A percentile compares a stretch with the other conserved stretches of the same genome.
phyloP scores from a whole-genome alignment of 768 basidiomycete genomes.

The Mycena crocata region DNA sequence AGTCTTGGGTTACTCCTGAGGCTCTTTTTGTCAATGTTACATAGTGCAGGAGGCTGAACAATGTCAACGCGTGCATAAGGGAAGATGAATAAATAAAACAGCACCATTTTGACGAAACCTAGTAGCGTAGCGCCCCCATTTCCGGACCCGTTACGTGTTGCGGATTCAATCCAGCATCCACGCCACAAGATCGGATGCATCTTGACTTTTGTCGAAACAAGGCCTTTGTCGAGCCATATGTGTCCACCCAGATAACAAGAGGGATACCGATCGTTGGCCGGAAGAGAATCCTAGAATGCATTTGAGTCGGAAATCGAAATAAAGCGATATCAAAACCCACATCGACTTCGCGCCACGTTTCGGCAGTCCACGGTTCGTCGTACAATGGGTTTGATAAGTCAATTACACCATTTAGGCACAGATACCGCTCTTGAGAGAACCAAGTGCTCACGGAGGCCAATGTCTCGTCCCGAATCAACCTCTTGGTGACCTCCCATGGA shows the following conservation, averaged over 20 bases:
- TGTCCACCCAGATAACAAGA: conserved; percentile 27
- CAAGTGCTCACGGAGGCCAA: conserved; percentile 26
- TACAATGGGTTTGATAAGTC: conserved; percentile 24
- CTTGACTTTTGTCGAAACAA: conserved; percentile 32
- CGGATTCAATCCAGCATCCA: conserved; percentile 31
- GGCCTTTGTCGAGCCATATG: conserved; percentile 37
- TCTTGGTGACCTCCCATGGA: conserved; percentile 32
- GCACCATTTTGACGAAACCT: conserved; percentile 32
- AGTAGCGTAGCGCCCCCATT: conserved; percentile 31
- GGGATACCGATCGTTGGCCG: conserved; percentile 9
- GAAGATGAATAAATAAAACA: neutral
- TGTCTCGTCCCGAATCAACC: conserved; percentile 23
- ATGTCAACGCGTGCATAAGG: neutral
- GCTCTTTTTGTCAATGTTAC: conserved; percentile 16
- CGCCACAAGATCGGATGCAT: conserved; percentile 36
- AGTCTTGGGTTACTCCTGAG: conserved; percentile 3
- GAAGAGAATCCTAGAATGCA: conserved; percentile 8
- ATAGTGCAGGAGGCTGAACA: conserved; percentile 9
- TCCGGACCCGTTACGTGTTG: too few relatives aligned
- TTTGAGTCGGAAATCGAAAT: neutral
- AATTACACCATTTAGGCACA: conserved; percentile 19
- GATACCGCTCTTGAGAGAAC: conserved; percentile 29
- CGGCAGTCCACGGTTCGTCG: conserved; percentile 33
- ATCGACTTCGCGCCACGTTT: conserved; percentile 30
- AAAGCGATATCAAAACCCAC: conserved; percentile 10